Evolutionary conservation across 2,329 filamentous ascomycete species (phyloP), one percentile per base, ranked within the genome.

Genomic region (Trichoderma brevicompactum): DNA sequence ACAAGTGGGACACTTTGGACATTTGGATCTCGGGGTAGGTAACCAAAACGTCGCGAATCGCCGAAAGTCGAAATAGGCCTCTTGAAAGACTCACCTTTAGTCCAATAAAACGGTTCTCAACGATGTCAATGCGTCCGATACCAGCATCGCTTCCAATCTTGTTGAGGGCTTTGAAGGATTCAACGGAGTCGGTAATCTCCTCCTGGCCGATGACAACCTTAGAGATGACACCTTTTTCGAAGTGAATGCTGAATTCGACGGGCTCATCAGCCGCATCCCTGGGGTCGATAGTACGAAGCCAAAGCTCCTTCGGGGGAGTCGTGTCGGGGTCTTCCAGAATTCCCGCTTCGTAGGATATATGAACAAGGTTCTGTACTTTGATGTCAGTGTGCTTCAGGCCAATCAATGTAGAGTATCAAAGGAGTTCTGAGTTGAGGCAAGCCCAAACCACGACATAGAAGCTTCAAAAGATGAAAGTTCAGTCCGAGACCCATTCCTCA

Each of bases 291-390:
- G 83, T 84, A 72, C 85, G 79, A 72, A 83, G 91, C 89, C 90
- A 92, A 84, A 92, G 88, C 72, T 91, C 86, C 71, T 85, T 81
- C 32, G 89, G 89, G 43, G 89, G 84, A 66, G 84, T 84, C 65
- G 80, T 77, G 70, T 82, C 72, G 13, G 80, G 77, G 61, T 83
- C 81, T 77, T 89, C 88, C 56, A 90, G 82, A 68, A 87, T 89
- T 74, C 91, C 91, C 60, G 88, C 89, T 82, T 96, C 92, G 78
- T 94, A 95, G 67, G 36, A 43, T 3, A 8, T 17, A 79, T 72
- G 70, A 36, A 68, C 62, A 40, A 72, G 43, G 59, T 71, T 68
- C 40, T 61, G 7, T 40, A 28, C 4, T 23, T 23, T 53, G 6
- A 40, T 38, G 50, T 53, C 12, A 53, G 50, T 28, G 23, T 28